These are phyloP conservation scores for Mortierella sp. DNA, from an alignment of 371 early-diverging fungal species.

Conservation along the genomic window DNA sequence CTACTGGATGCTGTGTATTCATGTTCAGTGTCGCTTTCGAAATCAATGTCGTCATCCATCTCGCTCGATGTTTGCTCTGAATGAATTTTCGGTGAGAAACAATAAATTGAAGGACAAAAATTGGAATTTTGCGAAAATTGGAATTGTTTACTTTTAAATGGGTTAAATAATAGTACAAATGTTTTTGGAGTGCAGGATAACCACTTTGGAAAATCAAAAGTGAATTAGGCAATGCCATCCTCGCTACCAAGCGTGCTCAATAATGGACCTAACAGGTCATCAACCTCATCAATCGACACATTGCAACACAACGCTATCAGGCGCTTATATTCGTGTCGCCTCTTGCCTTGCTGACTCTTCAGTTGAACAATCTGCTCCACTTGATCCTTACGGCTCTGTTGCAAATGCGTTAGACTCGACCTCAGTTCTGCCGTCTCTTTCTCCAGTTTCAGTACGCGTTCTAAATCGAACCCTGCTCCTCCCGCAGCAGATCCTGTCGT, in stretches of 20 bases:
- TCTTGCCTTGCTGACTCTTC: conserved; percentile 51
- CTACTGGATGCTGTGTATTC: conserved; percentile 10
- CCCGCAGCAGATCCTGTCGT: not conserved
- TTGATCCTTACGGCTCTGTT: conserved; percentile 41
- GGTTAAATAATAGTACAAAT: conserved; percentile 2
- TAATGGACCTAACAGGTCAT: conserved; percentile 74
- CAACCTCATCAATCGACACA: conserved; percentile 76
- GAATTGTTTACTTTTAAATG: not conserved
- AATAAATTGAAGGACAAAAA: not conserved
- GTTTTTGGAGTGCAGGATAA: not conserved
- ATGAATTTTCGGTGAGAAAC: not conserved
- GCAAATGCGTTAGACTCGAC: conserved; percentile 16
- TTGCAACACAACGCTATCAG: conserved; percentile 83
- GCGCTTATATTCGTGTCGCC: conserved; percentile 68
- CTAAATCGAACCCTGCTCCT: conserved; percentile 15
- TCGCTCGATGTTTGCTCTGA: not conserved
- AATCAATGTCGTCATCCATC: conserved; percentile 30
- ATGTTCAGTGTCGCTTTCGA: conserved; percentile 26
- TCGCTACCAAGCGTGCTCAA: conserved; percentile 54
- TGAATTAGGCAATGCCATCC: conserved; percentile 12
- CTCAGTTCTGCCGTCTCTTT: conserved; percentile 35
- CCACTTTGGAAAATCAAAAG: too few species aligned
- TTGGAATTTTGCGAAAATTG: not conserved
- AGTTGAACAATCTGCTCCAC: conserved; percentile 51
- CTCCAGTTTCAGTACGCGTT: conserved; percentile 27